A percentile compares a stretch with the other conserved stretches of the same genome.
These are phyloP conservation scores for Capsicum rhomboideum DNA, from an alignment of 257 asterid species.

Conservation along the genomic window DNA sequence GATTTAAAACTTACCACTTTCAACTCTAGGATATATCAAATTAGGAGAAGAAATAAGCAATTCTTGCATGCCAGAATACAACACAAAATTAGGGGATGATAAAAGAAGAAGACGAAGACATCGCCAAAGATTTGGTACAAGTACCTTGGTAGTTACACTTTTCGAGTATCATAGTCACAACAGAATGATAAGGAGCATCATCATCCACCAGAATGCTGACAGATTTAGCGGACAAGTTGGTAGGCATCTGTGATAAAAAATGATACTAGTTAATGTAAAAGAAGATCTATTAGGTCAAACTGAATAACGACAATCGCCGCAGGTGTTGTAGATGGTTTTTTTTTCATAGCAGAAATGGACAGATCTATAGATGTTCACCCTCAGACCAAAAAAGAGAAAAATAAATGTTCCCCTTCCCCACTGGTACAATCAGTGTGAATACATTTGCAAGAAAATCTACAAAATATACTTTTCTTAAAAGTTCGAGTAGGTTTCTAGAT, in stretches of 20 bases:
- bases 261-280: neutral
- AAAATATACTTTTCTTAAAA: neutral
- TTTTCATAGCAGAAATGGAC: neutral
- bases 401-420: neutral
- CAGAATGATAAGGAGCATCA: constrained; percentile 37
- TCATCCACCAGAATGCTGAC: constrained; percentile 42
- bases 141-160: constrained; percentile 38
- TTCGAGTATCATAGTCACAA: constrained; percentile 45
- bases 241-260: neutral
- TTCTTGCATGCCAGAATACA: neutral
- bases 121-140: neutral
- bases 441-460: neutral
- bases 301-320: neutral
- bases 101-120: neutral
- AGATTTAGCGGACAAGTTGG: neutral
- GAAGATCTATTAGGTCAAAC: neutral
- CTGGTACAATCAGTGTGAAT: neutral
- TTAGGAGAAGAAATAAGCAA: neutral
- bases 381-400: neutral
- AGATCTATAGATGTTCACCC: neutral
- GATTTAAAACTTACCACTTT: neutral
- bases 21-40: neutral
- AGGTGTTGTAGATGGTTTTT: neutral
- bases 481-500: neutral
- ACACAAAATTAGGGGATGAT: neutral